Evolutionary conservation across 345 rosid species (phyloP), one percentile per base, ranked within the genome.

Genomic region (Psidium guajava): DNA sequence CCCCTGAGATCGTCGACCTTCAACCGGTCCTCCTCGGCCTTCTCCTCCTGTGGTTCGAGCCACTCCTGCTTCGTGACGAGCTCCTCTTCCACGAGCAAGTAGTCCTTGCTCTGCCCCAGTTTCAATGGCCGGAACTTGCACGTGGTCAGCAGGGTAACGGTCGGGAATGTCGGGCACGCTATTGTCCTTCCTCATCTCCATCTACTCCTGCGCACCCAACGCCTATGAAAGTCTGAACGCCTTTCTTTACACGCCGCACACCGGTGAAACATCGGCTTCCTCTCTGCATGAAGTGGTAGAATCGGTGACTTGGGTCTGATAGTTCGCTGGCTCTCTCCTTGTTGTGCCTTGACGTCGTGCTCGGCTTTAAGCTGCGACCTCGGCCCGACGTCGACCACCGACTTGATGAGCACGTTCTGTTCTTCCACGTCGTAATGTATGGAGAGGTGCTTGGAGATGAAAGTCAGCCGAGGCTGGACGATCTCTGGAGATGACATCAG

Each of bases 1-100:
- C 99, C 98, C 80, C 99, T 92, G 85, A 98, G 91, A 87, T 96
- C 98, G 85, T 98, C 98, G 47, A 98, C 99, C 86, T 93, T 94
- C 52, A 98, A 96, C 84, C 98, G 91, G 83, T 96, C 99, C 87
- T 95, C 99, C 91, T 97, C 98, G 11, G 97, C 98, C 89, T 94
- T 96, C 92, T 97, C 99, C 84, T 97, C 99, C 89, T 94, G 98
- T 44, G 98, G 99, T 89, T 97, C 96, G 84, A 96, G 85, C 54
- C 97, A 87, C 90, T 96, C 99, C 89, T 96, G 99, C 82, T 94
- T 96, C 85, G 98, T 90, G 8, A 97, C 99, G 69, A 96, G 95
- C 93, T 95, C 99, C 81, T 97, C 99, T 90, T 96, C 99, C 99
- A 98, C 95, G 84, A 96, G 80, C 83, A 98, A 86, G 85, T 95